Evolutionary conservation across 1,139 yeast genomes (phyloP).

Genomic region (Wickerhamiella infanticola): DNA sequence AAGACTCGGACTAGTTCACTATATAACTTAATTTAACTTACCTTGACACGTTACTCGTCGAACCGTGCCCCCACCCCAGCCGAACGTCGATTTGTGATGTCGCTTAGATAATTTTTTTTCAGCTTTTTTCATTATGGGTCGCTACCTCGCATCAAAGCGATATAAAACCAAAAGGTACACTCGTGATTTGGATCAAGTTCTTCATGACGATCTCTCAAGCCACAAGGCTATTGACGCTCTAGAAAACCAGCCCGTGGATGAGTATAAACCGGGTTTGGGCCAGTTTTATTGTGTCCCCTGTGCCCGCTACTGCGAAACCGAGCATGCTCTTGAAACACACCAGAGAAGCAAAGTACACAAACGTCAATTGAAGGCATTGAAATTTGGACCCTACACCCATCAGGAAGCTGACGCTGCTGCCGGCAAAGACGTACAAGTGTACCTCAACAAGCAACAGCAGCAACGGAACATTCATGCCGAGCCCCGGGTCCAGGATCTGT

Average conservation of each 20-base stretch:
- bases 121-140: slow-evolving; percentile 41
- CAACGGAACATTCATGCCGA: slow-evolving; percentile 8
- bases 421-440: slow-evolving; percentile 59
- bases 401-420: slow-evolving; percentile 86
- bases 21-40: background rate
- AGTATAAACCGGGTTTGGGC: slow-evolving; percentile 82
- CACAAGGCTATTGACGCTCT: slow-evolving; percentile 46
- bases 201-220: slow-evolving; percentile 51
- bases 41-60: background rate
- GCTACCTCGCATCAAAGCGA: slow-evolving; percentile 54
- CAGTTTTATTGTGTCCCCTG: slow-evolving; percentile 91
- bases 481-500: background rate
- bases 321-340: slow-evolving; percentile 57
- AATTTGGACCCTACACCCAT: slow-evolving; percentile 66
- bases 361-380: slow-evolving; percentile 64
- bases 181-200: slow-evolving; percentile 69
- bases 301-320: slow-evolving; percentile 80
- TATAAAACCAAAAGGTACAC: slow-evolving; percentile 25
- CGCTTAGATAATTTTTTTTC: slow-evolving; percentile 1
- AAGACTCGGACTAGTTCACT: slow-evolving; percentile 21
- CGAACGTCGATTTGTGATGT: background rate
- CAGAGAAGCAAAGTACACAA: slow-evolving; percentile 64
- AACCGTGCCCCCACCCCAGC: background rate
- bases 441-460: slow-evolving; percentile 28
- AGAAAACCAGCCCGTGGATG: slow-evolving; percentile 75